Base-by-base conservation (phyloP, 371 early-diverging fungal species). In the Syncephalastrum monosporum region DNA sequence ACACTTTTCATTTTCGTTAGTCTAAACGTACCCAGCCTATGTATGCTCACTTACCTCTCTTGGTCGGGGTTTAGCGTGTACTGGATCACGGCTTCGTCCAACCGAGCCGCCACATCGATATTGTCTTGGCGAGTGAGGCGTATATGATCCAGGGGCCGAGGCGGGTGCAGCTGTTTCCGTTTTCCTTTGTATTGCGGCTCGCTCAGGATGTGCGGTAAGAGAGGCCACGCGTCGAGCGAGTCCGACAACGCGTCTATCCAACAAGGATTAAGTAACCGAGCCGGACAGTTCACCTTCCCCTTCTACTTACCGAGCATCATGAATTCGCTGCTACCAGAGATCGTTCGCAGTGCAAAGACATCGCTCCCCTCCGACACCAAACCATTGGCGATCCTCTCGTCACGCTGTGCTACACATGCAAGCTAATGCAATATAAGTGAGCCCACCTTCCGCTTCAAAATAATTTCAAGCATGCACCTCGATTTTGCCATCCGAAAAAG, bases 51-150 rank as follows among this genome's bases (percentile, higher is more conserved):
- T 52, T 63, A 71, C 76, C 63, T 55, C 13, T 67, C 71, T 59
- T 94, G 94, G 57, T 89, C 90, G 6, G 54, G 63, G 64, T 91
- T 91, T 53, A 91, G 61, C 1, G 49, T 41, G 60, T 75, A 87
- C 19, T 68, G 67, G 4, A 58, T 50, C 2, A 75, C 62, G 0
- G 74, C 69, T 5, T 79, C 74, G 1, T 54, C 12, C 3, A 83
- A n/a, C 25, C 74, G 77, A 2, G 27, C 33, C 19, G 74, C 70
- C 12, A 83, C 62, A 56, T 82, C 67, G 42, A 82, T 64, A 8
- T 69, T 62, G 49, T 85, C 82, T 8, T 74, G 65, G 38, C 61
- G 48, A 5, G 68, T 70, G 5, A 85, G 50, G 1, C 61, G 59
- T 21, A 83, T 62, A 25, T 56, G 61, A 7, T 67, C 67, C 19